Percentiles rank a stretch among this genome's conserved stretches.
Conservation (phyloP, 176 grass and related monocot species). For the Aechmea fasciata region DNA sequence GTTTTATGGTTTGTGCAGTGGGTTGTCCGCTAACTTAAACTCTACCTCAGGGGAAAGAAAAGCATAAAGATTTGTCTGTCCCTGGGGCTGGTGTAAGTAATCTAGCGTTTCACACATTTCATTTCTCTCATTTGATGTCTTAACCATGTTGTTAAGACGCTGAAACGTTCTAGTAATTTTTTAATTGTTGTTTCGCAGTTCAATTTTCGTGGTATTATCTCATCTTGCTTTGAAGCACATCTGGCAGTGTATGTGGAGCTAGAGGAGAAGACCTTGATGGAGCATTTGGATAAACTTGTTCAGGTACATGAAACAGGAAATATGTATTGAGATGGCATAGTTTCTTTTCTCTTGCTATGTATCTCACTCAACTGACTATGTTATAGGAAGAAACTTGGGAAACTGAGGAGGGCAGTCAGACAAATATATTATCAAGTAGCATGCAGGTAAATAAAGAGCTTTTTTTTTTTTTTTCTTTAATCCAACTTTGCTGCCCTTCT, state of each 20-base stretch:
- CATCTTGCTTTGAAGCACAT: constrained; percentile 96
- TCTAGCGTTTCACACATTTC: constrained; percentile 25
- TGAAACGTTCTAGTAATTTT: constrained; percentile 8
- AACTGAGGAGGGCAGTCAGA: constrained; percentile 94
- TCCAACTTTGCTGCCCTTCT: too few relatives aligned
- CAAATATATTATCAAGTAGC: constrained; percentile 96
- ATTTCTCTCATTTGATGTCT: constrained; percentile 3
- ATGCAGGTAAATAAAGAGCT: constrained; percentile 46
- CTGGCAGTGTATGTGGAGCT: constrained; percentile 91
- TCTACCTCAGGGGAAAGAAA: constrained; percentile 65
- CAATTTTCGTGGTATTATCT: constrained; percentile 97
- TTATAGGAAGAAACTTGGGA: constrained; percentile 98
- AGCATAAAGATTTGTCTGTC: constrained; percentile 76
- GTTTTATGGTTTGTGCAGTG: background rate
- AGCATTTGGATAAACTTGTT: constrained; percentile 97
- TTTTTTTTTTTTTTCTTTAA: too few relatives aligned
- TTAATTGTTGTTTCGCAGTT: constrained; percentile 43
- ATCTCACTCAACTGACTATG: constrained; percentile 14
- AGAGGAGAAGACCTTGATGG: constrained; percentile 90
- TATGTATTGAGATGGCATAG: background rate
- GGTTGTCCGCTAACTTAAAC: constrained; percentile 16
- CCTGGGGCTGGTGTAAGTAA: constrained; percentile 87
- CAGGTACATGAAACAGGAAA: constrained; percentile 41
- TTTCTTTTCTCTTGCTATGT: constrained; percentile 4
- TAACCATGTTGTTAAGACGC: constrained; percentile 5